phyloP scores from a whole-genome alignment of 2,329 filamentous ascomycete genomes.

The Cladosporium velox region DNA sequence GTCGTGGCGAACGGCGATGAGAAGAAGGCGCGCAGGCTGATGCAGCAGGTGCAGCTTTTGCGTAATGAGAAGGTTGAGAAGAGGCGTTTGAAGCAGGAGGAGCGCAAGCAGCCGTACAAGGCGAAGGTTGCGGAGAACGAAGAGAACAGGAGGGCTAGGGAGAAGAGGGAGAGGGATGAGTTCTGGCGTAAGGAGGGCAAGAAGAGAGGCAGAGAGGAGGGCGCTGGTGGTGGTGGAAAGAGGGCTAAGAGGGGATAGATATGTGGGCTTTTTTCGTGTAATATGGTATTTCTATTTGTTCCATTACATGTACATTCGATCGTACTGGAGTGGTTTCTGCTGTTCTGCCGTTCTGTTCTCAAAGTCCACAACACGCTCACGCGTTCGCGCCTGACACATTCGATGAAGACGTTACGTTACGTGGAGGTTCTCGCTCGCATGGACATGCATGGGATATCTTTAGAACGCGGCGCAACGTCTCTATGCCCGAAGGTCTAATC shows the following conservation, averaged over 20 bases:
- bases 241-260: conserved; percentile 32
- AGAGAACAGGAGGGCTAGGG: conserved; percentile 82
- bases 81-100: conserved; percentile 81
- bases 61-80: conserved; percentile 89
- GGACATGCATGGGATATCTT: not conserved
- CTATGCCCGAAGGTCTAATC: not conserved
- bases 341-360: not conserved
- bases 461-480: not conserved
- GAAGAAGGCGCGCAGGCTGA: conserved; percentile 80
- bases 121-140: conserved; percentile 79
- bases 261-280: not conserved
- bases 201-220: conserved; percentile 62
- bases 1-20: conserved; percentile 82
- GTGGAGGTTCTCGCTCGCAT: not conserved
- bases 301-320: not conserved
- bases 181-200: conserved; percentile 91
- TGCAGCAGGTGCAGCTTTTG: conserved; percentile 90
- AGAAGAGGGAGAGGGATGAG: conserved; percentile 89
- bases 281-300: not conserved
- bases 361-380: not conserved
- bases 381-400: not conserved
- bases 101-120: conserved; percentile 75
- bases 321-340: not conserved
- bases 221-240: conserved; percentile 44
- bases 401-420: not conserved